These are phyloP conservation scores for Holtermanniella nyarrowii DNA, from an alignment of 768 basidiomycete species.

Conservation along the genomic window DNA sequence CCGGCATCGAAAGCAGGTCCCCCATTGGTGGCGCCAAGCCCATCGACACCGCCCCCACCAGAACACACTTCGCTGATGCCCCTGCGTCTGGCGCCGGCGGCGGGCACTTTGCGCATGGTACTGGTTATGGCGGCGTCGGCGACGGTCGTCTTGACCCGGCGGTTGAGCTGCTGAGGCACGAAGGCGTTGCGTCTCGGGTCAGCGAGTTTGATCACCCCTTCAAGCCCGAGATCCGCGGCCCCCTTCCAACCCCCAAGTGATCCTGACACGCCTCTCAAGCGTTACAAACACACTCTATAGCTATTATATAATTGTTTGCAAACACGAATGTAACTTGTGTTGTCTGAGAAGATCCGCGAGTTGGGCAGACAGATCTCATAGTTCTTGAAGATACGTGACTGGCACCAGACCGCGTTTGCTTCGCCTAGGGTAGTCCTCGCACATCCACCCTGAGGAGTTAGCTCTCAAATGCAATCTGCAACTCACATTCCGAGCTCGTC, in stretches of 20 bases:
- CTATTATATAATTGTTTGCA: too few relatives aligned
- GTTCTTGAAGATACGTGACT: constrained; percentile 25
- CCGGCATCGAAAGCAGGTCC: background rate
- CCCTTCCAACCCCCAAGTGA: too few relatives aligned
- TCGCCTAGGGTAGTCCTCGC: constrained; percentile 24
- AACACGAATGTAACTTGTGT: too few relatives aligned
- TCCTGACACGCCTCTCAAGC: too few relatives aligned
- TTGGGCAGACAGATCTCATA: constrained; percentile 2
- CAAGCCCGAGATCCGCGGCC: background rate
- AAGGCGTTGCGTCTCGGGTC: background rate
- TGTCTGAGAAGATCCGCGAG: too few relatives aligned
- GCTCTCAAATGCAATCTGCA: background rate
- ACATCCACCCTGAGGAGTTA: constrained; percentile 29
- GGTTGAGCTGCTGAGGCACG: background rate
- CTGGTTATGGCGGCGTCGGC: background rate
- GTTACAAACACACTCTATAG: too few relatives aligned
- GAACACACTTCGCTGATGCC: too few relatives aligned
- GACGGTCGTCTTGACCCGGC: too few relatives aligned
- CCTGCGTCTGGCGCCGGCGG: too few relatives aligned
- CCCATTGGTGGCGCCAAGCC: background rate
- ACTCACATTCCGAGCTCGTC: constrained; percentile 33
- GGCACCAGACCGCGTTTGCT: constrained; percentile 28
- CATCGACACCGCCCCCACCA: background rate
- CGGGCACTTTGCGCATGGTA: background rate
- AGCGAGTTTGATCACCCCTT: background rate